Conservation (phyloP, 169 alveolate genomes). For the Plasmodium relictum region DNA sequence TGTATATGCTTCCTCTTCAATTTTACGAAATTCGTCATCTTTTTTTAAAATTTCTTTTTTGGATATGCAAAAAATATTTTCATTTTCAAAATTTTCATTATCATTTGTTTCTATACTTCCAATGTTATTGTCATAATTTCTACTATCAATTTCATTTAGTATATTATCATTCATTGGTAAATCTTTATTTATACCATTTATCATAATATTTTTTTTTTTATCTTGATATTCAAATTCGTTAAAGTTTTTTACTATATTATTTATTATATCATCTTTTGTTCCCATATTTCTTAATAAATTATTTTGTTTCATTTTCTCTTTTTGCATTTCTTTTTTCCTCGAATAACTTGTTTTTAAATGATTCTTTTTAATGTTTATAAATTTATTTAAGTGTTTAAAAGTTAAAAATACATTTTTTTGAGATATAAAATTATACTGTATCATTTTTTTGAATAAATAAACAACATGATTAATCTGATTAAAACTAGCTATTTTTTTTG, state of each 20-base stretch:
- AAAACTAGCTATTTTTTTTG: conserved; percentile 70
- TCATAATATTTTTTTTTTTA: conserved; percentile 14
- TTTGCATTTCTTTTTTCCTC: background rate
- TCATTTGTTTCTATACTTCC: background rate
- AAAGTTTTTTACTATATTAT: conserved; percentile 27
- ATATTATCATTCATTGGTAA: background rate
- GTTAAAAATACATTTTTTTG: conserved; percentile 60
- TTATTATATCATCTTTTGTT: conserved; percentile 16
- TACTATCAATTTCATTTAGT: background rate
- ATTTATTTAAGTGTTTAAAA: conserved; percentile 52
- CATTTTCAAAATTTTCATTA: background rate
- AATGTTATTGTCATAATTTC: background rate
- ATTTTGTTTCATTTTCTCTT: background rate
- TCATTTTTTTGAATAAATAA: conserved; percentile 64
- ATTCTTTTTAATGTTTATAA: conserved; percentile 41
- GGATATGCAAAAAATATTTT: background rate
- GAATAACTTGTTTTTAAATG: background rate
- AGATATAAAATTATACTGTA: conserved; percentile 58
- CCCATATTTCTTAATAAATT: background rate
- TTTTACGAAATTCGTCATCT: background rate
- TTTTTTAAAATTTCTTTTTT: background rate
- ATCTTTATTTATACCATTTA: background rate
- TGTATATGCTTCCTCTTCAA: conserved; percentile 1
- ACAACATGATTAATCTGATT: conserved; percentile 47
- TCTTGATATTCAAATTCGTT: conserved; percentile 3